Evolutionary conservation across 202 grass and related monocot genomes (phyloP).

Genomic region (Setaria viridis): DNA sequence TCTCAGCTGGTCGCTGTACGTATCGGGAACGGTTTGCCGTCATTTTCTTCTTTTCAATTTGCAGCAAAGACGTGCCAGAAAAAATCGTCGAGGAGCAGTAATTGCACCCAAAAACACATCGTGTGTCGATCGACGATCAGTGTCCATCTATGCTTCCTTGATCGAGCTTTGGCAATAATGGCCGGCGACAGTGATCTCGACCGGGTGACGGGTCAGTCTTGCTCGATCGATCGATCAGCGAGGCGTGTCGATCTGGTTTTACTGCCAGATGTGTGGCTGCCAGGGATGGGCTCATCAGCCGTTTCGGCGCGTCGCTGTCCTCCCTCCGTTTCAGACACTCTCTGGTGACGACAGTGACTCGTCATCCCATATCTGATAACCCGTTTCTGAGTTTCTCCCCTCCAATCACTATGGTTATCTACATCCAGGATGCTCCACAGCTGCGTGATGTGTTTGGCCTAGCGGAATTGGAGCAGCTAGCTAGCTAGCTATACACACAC

Average conservation of each 20-base stretch:
- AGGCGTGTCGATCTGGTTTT: neutral
- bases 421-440: neutral
- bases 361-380: neutral
- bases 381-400: neutral
- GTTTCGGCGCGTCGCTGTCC: constrained; percentile 1
- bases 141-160: neutral
- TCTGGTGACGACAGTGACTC: neutral
- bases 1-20: neutral
- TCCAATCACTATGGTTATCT: neutral
- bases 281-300: neutral
- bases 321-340: constrained; percentile 21
- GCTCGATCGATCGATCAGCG: neutral
- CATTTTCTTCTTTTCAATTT: neutral
- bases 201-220: neutral
- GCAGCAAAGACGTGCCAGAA: neutral
- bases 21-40: neutral
- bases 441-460: neutral
- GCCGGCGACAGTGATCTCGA: neutral
- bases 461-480: neutral
- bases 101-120: neutral
- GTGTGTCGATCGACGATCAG: neutral
- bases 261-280: neutral
- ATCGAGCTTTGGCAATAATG: neutral
- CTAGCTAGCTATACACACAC: neutral
- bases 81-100: neutral